Evolutionary conservation across 2,329 filamentous ascomycete species (phyloP), one percentile per base, ranked within the genome.

Genomic region (Basipetospora chlamydospora): DNA sequence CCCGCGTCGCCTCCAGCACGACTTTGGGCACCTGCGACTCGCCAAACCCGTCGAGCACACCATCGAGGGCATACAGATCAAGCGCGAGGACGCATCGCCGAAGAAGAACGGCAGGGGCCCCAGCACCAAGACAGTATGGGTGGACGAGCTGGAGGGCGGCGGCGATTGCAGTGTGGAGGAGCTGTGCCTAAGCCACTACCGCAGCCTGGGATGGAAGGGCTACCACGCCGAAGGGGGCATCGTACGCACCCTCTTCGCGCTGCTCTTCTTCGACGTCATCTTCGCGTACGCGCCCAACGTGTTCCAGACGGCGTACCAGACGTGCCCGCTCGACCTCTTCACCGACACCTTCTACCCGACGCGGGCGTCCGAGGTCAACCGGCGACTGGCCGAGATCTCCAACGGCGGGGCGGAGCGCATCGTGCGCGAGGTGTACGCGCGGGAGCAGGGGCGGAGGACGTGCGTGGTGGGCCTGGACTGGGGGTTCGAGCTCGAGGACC

Each of bases 211-310:
- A 3, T 96, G 85, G 79, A 94, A 94, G 54, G 90, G 90, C 9
- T 95, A 88, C 50, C 90, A 98, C 56, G 75, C 80, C 13, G 90
- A 98, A 63, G 85, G 86, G 23, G 83, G 87, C 2, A 87, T 96
- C 46, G 62, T 96, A 6, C 77, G 86, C n/a, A 98, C 90, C 0
- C 64, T 98, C 18, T 87, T 87, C 56, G 80, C 77, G 11, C 88
- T 90, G 50, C 72, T 98, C 13, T 94, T 96, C 62, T 90, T 79
- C 61, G 88, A 98, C 55, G 73, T 96, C 17, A 63, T 98, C 6
- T 96, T 96, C 58, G 66, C 85, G 18, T 94, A 93, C 55, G 73
- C 96, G 5, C 88, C 90, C 18, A 94, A 96, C 47, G 88, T 98
- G 38, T 98, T 98, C 56, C 88, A 96, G 54, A 98, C 90, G 5